Base-by-base conservation (phyloP, 768 basidiomycete genomes). In the Lactarius psammicola region DNA sequence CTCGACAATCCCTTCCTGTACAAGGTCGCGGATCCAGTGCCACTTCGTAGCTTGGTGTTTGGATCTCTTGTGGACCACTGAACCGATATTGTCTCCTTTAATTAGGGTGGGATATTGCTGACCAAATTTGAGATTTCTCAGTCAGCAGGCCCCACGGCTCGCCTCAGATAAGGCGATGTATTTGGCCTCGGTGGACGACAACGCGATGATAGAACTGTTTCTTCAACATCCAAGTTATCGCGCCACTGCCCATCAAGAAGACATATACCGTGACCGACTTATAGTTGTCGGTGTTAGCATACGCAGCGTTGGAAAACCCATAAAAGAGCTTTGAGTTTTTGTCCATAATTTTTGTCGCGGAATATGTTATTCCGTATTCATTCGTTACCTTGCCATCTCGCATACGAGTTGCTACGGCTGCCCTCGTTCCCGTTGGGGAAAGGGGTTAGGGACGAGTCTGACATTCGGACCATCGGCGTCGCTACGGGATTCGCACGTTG, bases 1-100 rank as follows among this genome's bases (percentile, higher is more conserved):
- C 4, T 11, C 10, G 1, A 4, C 5, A 0, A 8, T 1, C 8
- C 6, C 6, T 3, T 9, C 34, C 10, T 0, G 8, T 9, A 20
- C 3, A 4, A 20, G 8, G 2, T 44, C 20, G 0, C 26, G 11
- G 0, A 30, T 18, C 26, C 11, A 28, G 7, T 53, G 51, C 30
- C 51, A 53, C 15, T 10, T 1, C 0, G 30, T 30, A 0, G 1
- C 13, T 1, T 28, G 23, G 2, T 44, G 42, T 15, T 44, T 44
- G 1, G 18, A 6, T 20, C 42, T 1, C 6, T 44, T 44, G 7
- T 44, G 42, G 20, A 44, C 10, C 7, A 10, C 1, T 1, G 34
- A 9, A 34, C 34, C 11, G 9, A 10, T 9, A 10, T 34, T 34
- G 2, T 34, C 34, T 10, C 11, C 34, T 11, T 34, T 9, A 8